phyloP scores from a whole-genome alignment of 495 filamentous ascomycete species.

The Neurospora sp. region DNA sequence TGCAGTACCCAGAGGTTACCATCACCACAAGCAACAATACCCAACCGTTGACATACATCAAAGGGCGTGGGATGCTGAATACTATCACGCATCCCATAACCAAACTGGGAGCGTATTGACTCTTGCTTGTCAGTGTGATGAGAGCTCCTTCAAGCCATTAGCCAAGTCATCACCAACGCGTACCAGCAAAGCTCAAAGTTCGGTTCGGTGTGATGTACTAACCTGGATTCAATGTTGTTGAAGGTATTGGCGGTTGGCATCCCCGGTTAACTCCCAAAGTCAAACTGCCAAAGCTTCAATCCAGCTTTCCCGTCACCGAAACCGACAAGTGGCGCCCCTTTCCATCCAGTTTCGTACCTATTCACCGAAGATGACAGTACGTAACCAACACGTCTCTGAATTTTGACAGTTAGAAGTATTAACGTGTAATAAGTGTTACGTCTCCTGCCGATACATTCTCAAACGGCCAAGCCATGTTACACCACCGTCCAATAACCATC shows the following conservation, averaged over 20 bases:
- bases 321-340: neutral
- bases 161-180: neutral
- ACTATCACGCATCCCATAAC: neutral
- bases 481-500: neutral
- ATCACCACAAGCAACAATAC: neutral
- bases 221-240: neutral
- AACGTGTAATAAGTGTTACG: no score
- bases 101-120: neutral
- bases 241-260: no score
- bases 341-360: neutral
- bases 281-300: no score
- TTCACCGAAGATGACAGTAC: neutral
- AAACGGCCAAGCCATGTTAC: neutral
- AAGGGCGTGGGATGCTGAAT: neutral
- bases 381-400: no score
- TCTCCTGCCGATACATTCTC: no score
- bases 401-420: no score
- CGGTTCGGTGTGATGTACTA: neutral
- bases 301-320: neutral
- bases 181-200: neutral
- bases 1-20: neutral
- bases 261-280: no score
- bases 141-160: neutral
- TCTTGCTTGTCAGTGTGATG: neutral
- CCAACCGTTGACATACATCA: neutral